These are phyloP conservation scores for Cystobasidiaceae sp. DNA, from an alignment of 1,284 basidiomycete genomes.

Conservation along the genomic window DNA sequence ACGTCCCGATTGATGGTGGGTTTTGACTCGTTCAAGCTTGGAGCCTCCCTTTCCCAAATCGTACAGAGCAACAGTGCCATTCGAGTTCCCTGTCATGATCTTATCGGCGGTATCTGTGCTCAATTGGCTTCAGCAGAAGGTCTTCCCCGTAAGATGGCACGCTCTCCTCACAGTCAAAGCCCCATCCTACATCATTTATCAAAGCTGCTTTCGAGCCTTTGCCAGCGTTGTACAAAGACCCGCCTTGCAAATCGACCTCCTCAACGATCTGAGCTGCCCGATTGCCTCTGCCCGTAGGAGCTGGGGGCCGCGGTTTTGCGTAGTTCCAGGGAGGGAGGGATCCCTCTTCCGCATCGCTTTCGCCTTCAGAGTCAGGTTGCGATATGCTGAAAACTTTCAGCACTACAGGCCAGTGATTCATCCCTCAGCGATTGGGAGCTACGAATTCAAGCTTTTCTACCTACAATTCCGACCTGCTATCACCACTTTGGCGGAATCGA, in stretches of 20 bases:
- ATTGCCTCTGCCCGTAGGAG: background rate
- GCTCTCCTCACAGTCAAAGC: conserved; percentile 16
- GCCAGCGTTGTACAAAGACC: background rate
- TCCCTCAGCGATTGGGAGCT: background rate
- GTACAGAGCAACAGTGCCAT: conserved; percentile 26
- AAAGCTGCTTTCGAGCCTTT: conserved; percentile 24
- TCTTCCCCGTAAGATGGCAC: background rate
- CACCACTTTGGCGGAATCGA: conserved; percentile 8
- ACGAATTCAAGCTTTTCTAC: background rate
- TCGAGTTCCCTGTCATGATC: conserved; percentile 30
- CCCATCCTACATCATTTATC: conserved; percentile 28
- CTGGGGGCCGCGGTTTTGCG: background rate
- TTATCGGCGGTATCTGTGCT: conserved; percentile 23
- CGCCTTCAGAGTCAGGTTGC: background rate
- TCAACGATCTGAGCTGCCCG: background rate
- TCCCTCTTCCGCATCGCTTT: background rate
- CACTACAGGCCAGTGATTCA: too few species aligned
- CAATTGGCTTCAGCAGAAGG: background rate
- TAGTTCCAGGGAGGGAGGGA: background rate
- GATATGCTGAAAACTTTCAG: conserved; percentile 16
- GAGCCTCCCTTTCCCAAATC: conserved; percentile 20
- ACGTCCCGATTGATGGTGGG: conserved; percentile 25
- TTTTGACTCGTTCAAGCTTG: conserved; percentile 27
- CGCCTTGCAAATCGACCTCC: conserved; percentile 15
- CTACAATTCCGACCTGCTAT: conserved; percentile 16